phyloP scores from a whole-genome alignment of 2,329 filamentous ascomycete genomes.

The Endothia cerciana region DNA sequence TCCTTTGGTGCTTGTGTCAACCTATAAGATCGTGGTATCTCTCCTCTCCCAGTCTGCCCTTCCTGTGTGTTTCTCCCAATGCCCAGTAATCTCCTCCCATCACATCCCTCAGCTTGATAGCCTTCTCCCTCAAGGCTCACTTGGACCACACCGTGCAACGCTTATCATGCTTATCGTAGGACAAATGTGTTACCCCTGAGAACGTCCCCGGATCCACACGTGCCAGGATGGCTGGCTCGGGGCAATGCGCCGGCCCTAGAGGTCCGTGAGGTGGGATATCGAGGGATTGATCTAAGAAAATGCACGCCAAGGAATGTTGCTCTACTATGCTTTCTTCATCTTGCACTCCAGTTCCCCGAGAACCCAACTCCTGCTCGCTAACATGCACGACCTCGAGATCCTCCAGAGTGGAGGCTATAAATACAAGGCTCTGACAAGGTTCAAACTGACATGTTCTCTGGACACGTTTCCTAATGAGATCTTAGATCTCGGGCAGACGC shows the following conservation, averaged over 20 bases:
- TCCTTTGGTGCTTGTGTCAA: neutral
- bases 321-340: neutral
- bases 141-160: neutral
- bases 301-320: neutral
- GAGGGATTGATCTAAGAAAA: neutral
- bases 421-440: slow-evolving; percentile 35
- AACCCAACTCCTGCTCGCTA: slow-evolving; percentile 6
- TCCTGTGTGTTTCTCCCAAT: neutral
- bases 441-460: slow-evolving; percentile 43
- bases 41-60: neutral
- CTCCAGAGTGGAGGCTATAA: slow-evolving; percentile 40
- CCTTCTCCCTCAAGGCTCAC: neutral
- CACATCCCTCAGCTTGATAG: neutral
- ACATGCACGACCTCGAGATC: slow-evolving; percentile 39
- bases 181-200: slow-evolving; percentile 22
- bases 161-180: slow-evolving; percentile 19
- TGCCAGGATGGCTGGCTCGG: slow-evolving; percentile 25
- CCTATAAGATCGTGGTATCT: neutral
- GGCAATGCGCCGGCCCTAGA: neutral
- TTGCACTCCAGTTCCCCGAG: neutral
- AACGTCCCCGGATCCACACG: slow-evolving; percentile 19
- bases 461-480: slow-evolving; percentile 45
- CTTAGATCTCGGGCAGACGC: slow-evolving; percentile 44
- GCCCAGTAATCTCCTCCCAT: neutral
- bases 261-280: slow-evolving; percentile 9